Evolutionary conservation across 2,329 filamentous ascomycete species (phyloP).

Genomic region (Aspergillus sp.): DNA sequence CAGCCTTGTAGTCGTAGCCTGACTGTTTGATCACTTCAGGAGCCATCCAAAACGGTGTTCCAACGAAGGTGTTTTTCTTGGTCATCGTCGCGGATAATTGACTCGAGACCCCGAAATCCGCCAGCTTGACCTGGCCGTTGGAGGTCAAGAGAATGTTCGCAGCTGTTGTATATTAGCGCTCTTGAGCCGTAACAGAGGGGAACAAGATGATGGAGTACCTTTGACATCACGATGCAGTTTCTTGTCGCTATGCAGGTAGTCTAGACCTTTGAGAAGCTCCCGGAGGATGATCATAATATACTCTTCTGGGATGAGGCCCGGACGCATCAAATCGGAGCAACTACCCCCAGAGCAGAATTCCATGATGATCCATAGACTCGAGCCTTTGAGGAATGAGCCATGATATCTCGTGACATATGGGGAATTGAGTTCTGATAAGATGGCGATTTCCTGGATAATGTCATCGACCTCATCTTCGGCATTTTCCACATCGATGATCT

Average conservation of each 20-base stretch:
- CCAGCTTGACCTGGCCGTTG: slow-evolving; percentile 93
- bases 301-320: slow-evolving; percentile 84
- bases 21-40: slow-evolving; percentile 98
- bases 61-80: slow-evolving; percentile 98
- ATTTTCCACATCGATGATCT: slow-evolving; percentile 97
- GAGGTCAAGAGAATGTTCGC: slow-evolving; percentile 88
- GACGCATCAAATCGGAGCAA: slow-evolving; percentile 93
- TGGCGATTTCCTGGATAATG: slow-evolving; percentile 98
- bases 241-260: slow-evolving; percentile 92
- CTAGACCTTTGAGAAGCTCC: slow-evolving; percentile 83
- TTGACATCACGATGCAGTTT: slow-evolving; percentile 97
- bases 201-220: slow-evolving; percentile 51
- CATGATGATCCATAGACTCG: slow-evolving; percentile 99
- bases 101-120: slow-evolving; percentile 95
- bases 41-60: slow-evolving; percentile 99
- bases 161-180: slow-evolving; percentile 52
- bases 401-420: slow-evolving; percentile 98
- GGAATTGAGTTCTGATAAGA: slow-evolving; percentile 91
- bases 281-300: slow-evolving; percentile 95
- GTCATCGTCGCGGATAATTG: slow-evolving; percentile 98
- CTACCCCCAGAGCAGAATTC: slow-evolving; percentile 97
- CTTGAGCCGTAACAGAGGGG: too few relatives aligned
- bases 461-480: slow-evolving; percentile 99
- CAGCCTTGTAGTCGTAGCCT: slow-evolving; percentile 95
- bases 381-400: slow-evolving; percentile 93